Conservation (phyloP, 768 basidiomycete species). For the Russula sp. region DNA sequence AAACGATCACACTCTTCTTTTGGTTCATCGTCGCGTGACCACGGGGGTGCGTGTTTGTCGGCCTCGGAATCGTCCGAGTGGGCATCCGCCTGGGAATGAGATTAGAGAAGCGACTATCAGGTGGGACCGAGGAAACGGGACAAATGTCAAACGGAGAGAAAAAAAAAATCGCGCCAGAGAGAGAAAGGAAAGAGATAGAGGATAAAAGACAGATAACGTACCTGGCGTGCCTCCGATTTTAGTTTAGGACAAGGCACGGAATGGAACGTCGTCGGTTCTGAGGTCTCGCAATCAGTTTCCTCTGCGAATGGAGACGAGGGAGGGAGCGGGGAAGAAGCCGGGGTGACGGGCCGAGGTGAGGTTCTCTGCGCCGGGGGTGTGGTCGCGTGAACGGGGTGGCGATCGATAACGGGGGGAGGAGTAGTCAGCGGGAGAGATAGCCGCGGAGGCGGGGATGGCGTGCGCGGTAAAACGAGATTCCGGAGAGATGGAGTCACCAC, state of each 20-base stretch:
- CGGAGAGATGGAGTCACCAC: conserved; percentile 11
- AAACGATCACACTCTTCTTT: background rate
- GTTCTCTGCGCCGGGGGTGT: background rate
- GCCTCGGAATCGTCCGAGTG: background rate
- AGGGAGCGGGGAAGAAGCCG: conserved; percentile 17
- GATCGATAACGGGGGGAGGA: conserved; percentile 8
- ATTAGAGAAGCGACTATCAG: background rate
- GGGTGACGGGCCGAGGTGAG: background rate
- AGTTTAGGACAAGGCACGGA: conserved; percentile 1
- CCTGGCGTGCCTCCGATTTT: background rate
- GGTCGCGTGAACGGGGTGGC: background rate
- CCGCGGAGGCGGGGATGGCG: conserved; percentile 14
- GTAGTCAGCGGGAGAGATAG: background rate
- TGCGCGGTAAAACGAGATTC: conserved; percentile 10
- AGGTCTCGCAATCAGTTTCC: conserved; percentile 3
- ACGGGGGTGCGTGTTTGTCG: background rate
- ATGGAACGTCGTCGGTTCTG: background rate
- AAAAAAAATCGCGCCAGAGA: background rate
- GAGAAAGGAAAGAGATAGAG: background rate
- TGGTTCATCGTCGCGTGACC: conserved; percentile 1
- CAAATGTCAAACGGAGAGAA: background rate
- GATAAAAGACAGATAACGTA: background rate
- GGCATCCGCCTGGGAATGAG: background rate
- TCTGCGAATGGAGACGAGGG: conserved; percentile 21
- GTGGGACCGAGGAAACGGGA: background rate